phyloP scores from a whole-genome alignment of 805 yeast genomes.

The Metschnikowia similis region DNA sequence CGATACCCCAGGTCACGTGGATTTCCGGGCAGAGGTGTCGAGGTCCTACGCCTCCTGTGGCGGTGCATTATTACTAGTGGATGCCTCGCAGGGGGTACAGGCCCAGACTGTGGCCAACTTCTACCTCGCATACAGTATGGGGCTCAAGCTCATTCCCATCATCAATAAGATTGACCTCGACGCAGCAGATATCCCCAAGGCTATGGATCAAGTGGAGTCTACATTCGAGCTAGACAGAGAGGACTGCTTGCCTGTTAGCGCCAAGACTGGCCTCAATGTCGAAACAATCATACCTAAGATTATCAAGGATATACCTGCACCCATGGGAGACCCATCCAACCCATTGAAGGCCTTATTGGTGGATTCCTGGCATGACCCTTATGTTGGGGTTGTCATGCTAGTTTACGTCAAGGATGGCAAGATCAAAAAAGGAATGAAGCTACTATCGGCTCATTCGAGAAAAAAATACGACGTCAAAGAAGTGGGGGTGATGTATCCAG shows the following conservation, averaged over 20 bases:
- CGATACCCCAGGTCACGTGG: conserved; percentile 98
- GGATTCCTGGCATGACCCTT: conserved; percentile 97
- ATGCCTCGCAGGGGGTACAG: conserved; percentile 94
- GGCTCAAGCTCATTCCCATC: conserved; percentile 77
- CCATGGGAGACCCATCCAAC: conserved; percentile 48
- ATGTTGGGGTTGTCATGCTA: conserved; percentile 83
- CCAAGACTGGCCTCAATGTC: conserved; percentile 85
- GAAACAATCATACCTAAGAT: conserved; percentile 76
- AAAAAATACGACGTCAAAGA: conserved; percentile 83
- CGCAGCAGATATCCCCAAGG: conserved; percentile 76
- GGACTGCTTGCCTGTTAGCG: conserved; percentile 81
- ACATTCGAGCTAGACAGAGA: conserved; percentile 76
- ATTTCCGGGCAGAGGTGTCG: conserved; percentile 88
- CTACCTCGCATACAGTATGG: conserved; percentile 82
- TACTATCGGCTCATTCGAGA: conserved; percentile 72
- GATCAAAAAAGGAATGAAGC: conserved; percentile 67
- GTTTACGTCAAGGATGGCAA: conserved; percentile 83
- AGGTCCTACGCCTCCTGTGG: conserved; percentile 95
- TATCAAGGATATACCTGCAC: conserved; percentile 76
- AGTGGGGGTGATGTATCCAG: conserved; percentile 94
- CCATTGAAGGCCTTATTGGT: conserved; percentile 77
- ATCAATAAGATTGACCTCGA: conserved; percentile 89
- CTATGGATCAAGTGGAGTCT: conserved; percentile 78
- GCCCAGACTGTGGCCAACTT: conserved; percentile 99
- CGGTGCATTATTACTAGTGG: conserved; percentile 85